These are phyloP conservation scores for Ambrosiella cleistominuta DNA, from an alignment of 2,329 filamentous ascomycete species.

Conservation along the genomic window DNA sequence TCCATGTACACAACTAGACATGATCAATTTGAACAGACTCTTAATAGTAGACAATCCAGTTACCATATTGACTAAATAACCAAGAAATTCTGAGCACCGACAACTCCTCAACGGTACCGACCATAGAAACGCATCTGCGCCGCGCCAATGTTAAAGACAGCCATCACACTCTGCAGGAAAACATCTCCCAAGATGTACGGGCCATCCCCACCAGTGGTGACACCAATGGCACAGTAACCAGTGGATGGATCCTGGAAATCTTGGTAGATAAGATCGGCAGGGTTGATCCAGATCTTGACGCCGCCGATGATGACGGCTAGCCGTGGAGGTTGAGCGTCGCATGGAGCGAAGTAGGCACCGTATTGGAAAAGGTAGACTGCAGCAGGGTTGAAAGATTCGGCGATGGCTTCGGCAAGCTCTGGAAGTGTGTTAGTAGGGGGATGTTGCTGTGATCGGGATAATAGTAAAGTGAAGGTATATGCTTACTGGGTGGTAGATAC, in stretches of 20 bases:
- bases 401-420: slow-evolving; percentile 32
- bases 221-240: slow-evolving; percentile 30
- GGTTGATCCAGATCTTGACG: slow-evolving; percentile 29
- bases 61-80: no score
- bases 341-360: slow-evolving; percentile 31
- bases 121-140: slow-evolving; percentile 29
- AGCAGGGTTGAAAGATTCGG: slow-evolving; percentile 27
- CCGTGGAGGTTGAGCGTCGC: slow-evolving; percentile 28
- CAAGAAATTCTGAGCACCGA: no score
- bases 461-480: not conserved
- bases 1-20: no score
- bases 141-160: slow-evolving; percentile 30
- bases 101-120: not conserved
- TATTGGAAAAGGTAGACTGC: slow-evolving; percentile 30
- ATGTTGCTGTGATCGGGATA: not conserved
- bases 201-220: slow-evolving; percentile 27
- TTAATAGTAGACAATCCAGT: no score
- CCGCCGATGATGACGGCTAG: slow-evolving; percentile 29
- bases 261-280: slow-evolving; percentile 29
- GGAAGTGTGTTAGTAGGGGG: not conserved
- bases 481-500: slow-evolving; percentile 30
- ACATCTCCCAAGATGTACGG: slow-evolving; percentile 33
- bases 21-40: no score
- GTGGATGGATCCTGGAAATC: slow-evolving; percentile 27
- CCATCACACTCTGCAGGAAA: slow-evolving; percentile 33